A percentile compares a stretch with the other conserved stretches of the same genome.
phyloP scores from a whole-genome alignment of 495 filamentous ascomycete species.

The Aspergillus baeticus region DNA sequence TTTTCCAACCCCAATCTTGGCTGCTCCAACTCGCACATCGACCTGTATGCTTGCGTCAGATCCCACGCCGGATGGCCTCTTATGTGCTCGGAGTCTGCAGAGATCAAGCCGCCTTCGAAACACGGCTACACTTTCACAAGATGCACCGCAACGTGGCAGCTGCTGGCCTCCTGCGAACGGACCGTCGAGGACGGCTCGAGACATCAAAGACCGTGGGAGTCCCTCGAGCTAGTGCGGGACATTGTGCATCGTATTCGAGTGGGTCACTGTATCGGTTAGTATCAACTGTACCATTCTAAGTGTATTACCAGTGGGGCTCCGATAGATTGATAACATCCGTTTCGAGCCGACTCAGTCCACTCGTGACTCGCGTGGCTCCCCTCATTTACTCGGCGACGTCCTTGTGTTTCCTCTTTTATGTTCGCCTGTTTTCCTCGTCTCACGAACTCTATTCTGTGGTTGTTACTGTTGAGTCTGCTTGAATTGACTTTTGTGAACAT shows the following conservation, averaged over 20 bases:
- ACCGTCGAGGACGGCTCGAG: not conserved
- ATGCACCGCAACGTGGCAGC: not conserved
- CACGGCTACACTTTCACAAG: not conserved
- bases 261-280: constrained; percentile 1
- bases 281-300: not conserved
- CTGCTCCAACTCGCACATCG: too few relatives aligned
- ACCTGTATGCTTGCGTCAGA: not conserved
- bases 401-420: not conserved
- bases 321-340: constrained; percentile 12
- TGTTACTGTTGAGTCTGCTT: not conserved
- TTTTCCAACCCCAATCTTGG: too few relatives aligned
- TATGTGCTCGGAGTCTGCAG: not conserved
- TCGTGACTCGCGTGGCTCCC: not conserved
- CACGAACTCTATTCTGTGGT: not conserved
- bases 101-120: not conserved
- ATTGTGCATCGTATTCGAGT: not conserved
- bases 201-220: not conserved
- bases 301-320: constrained; percentile 4
- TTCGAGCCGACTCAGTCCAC: constrained; percentile 7
- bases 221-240: not conserved
- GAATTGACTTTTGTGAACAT: constrained; percentile 17
- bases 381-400: not conserved
- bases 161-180: not conserved
- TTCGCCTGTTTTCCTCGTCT: too few relatives aligned
- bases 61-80: not conserved